Evolutionary conservation across 164 flowering plant genomes (phyloP), one percentile per base, ranked within the genome.

Genomic region (Chloranthus sessilifolius): DNA sequence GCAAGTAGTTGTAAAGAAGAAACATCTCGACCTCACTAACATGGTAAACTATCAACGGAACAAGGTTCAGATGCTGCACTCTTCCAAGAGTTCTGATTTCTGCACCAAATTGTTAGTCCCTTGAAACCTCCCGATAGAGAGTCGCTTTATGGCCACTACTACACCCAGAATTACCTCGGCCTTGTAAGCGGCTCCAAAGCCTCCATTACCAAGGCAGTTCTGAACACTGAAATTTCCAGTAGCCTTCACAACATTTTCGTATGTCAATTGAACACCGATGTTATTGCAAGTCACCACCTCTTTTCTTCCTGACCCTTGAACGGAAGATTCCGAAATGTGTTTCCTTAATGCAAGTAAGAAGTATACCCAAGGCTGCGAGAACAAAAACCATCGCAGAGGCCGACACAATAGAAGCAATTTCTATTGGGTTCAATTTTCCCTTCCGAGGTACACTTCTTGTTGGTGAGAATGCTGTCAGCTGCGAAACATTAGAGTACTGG

Each of bases 1-100:
- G 78, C 47, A 89, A 50, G 40, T 81, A 89, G 46, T 89, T 89
- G 43, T 89, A 89, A 8, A 89, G 72, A 2, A 89, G 83, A 47
- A 89, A 89, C 92, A 83, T 86, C 69, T 89, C 95, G 1, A 74
- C 73, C 59, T 89, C 95, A 56, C 97, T 86, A 17, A 88, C 90
- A 67, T 86, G 97, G 48, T 83, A 89, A 27, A 95, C 97, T 3
- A 89, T 76, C 40, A 89, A 52, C 2, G 90, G 86, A 29, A 89
- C 97, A 15, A 89, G 82, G 61, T 89, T 86, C 17, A 63, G 78
- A 58, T 86, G 97, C 5, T 78, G 85, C 37, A 83, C 73, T 66
- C 95, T 69, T 17, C 88, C 95, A 5, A 89, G 84, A 36, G 90
- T 86, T 56, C 75, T 83, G 56, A 89, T 79, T 56, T 89, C 97